phyloP scores from a whole-genome alignment of 805 yeast species.

The Zygosaccharomyces bisporus region DNA sequence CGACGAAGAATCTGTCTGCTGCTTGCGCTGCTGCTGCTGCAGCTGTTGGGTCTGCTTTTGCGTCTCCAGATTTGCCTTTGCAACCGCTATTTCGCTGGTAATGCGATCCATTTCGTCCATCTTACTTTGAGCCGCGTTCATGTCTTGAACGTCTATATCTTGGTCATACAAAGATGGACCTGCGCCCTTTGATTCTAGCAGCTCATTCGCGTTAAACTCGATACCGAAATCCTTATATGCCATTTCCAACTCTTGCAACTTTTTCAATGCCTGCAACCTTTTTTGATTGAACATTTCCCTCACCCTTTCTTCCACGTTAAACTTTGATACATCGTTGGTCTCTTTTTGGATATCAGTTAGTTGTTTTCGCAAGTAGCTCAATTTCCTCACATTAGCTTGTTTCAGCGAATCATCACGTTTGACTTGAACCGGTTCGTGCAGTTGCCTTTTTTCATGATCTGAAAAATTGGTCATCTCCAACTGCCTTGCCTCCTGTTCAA shows the following conservation, averaged over 20 bases:
- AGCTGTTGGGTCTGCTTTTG: neutral
- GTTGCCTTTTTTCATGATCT: slow-evolving; percentile 36
- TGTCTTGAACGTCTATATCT: slow-evolving; percentile 17
- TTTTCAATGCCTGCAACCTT: slow-evolving; percentile 62
- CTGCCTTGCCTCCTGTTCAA: slow-evolving; percentile 80
- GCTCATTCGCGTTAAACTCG: slow-evolving; percentile 39
- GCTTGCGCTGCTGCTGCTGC: slow-evolving; percentile 1
- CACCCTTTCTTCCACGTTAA: slow-evolving; percentile 48
- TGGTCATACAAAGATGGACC: neutral
- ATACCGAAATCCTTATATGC: slow-evolving; percentile 63
- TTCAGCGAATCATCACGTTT: slow-evolving; percentile 41
- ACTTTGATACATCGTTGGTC: slow-evolving; percentile 71
- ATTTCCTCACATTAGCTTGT: slow-evolving; percentile 51
- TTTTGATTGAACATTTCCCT: slow-evolving; percentile 57
- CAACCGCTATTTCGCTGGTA: slow-evolving; percentile 20
- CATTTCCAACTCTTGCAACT: slow-evolving; percentile 65
- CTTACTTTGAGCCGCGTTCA: slow-evolving; percentile 21
- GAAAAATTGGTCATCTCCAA: slow-evolving; percentile 82
- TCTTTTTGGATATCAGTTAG: slow-evolving; percentile 63
- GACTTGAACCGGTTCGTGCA: slow-evolving; percentile 17
- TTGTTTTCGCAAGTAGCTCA: slow-evolving; percentile 53
- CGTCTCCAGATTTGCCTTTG: slow-evolving; percentile 13
- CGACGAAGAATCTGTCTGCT: slow-evolving; percentile 11
- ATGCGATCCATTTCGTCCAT: slow-evolving; percentile 28
- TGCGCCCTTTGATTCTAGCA: slow-evolving; percentile 5